Percentiles rank a stretch among this genome's conserved stretches.
phyloP scores from a whole-genome alignment of 148 eudicot genomes.

The Bassia scoparia region DNA sequence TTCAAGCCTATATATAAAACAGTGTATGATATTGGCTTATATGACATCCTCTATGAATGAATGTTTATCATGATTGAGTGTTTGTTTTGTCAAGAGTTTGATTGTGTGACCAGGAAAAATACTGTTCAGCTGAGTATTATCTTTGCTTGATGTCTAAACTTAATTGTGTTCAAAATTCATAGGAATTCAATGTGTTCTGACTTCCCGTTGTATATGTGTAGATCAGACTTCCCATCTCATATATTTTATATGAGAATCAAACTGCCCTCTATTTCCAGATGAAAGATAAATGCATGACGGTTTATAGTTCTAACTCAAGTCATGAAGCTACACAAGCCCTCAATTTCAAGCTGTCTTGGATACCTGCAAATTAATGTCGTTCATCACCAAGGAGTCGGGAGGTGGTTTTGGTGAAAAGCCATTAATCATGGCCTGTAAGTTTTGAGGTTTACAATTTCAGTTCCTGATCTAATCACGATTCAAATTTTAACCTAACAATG shows the following conservation, averaged over 20 bases:
- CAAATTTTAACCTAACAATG: too few relatives aligned
- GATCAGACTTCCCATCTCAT: conserved; percentile 78
- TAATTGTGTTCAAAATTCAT: neutral
- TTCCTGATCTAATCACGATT: too few relatives aligned
- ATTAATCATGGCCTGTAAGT: conserved; percentile 68
- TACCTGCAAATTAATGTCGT: conserved; percentile 78
- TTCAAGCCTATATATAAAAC: too few relatives aligned
- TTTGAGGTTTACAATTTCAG: neutral
- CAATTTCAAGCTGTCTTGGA: conserved; percentile 79
- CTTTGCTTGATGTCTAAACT: neutral
- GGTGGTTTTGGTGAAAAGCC: conserved; percentile 95
- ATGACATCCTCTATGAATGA: too few relatives aligned
- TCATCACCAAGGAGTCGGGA: conserved; percentile 89
- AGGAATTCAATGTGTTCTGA: neutral
- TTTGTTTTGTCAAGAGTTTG: too few relatives aligned
- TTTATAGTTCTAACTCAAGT: conserved; percentile 66
- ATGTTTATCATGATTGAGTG: too few relatives aligned
- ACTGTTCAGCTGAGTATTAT: conserved; percentile 59
- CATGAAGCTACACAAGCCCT: conserved; percentile 61
- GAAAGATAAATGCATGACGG: conserved; percentile 86
- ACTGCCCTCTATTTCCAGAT: conserved; percentile 82
- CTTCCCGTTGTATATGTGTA: conserved; percentile 29
- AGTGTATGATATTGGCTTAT: too few relatives aligned
- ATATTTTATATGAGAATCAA: conserved; percentile 81
- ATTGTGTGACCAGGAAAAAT: conserved; percentile 85